Base-by-base conservation (phyloP, 352 stramenopile genomes). In the Pythium insidiosum region DNA sequence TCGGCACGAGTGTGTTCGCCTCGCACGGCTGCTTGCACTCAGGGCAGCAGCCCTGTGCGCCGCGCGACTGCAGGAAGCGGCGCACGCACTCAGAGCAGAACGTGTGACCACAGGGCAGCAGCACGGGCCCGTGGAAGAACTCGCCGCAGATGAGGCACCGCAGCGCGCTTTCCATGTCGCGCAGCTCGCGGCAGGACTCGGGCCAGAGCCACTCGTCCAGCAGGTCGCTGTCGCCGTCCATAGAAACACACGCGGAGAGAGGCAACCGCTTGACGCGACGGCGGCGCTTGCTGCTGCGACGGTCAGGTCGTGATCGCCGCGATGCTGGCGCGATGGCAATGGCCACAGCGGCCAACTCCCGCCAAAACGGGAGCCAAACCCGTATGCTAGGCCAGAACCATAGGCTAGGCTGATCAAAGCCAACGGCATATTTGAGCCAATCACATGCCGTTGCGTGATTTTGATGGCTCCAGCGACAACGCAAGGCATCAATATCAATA, bases 71-170 rank as follows among this genome's bases (percentile, higher is more conserved):
- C 47, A 93, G 50, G 49, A 86, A 89, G 40, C 76, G 75, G 25
- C 80, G 75, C 38, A 93, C 72, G 33, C 80, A 93, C 42, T 87
- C 67, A 37, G 77, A 90, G 65, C 80, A 93, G 51, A 93, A 93
- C 29, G 70, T 77, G 50, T 93, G 80, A 19, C 73, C 83, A 40
- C 77, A 90, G 11, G 71, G 71, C 40, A 93, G 52, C 41, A 90
- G 47, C 37, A 93, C 80, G 2, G 80, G 80, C 0, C 80, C 80
- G 47, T 87, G 77, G 59, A 89, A 81, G 38, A 87, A 90, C 38
- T 88, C 77, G 38, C 80, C 80, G 57, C 80, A 93, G 45, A 93
- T 89, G 46, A 81, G 65, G 45, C 80, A 93, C 11, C 80, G 80
- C 48, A 93, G 51, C 38, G 82, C 52, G 34, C 48, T 71, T 59